Conservation (phyloP, 2,329 filamentous ascomycete genomes). For the Tolypocladium album region DNA sequence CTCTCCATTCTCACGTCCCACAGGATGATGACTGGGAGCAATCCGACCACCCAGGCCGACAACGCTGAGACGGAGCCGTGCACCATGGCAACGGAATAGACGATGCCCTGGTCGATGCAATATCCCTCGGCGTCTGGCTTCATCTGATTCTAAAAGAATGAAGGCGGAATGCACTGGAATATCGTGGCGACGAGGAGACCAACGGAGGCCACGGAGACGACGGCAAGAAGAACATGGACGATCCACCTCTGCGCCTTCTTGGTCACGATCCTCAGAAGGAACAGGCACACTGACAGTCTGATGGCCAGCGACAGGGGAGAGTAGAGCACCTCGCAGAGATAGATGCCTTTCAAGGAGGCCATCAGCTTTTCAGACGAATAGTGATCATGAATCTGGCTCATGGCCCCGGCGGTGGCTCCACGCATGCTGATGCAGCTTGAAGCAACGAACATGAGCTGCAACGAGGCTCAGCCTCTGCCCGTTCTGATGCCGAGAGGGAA, state of each 20-base stretch:
- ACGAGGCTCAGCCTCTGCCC: background rate
- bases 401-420: background rate
- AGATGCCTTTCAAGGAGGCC: slow-evolving; percentile 1
- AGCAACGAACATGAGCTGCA: background rate
- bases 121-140: background rate
- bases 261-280: slow-evolving; percentile 3
- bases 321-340: slow-evolving; percentile 2
- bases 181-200: background rate
- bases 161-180: slow-evolving; percentile 3
- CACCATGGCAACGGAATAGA: background rate
- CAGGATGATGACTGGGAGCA: slow-evolving; percentile 1
- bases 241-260: background rate
- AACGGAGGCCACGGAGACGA: background rate
- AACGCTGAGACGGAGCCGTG: slow-evolving; percentile 2
- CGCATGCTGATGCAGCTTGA: slow-evolving; percentile 1
- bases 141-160: slow-evolving; percentile 2
- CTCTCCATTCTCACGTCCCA: slow-evolving; percentile 1
- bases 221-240: background rate
- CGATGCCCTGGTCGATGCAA: background rate
- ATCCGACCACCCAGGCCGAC: slow-evolving; percentile 1
- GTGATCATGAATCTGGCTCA: background rate
- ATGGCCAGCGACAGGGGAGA: slow-evolving; percentile 1
- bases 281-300: slow-evolving; percentile 3
- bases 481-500: background rate
- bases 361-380: background rate